These are phyloP conservation scores for Pseudogymnoascus sp. DNA, from an alignment of 2,329 filamentous ascomycete species.

Conservation along the genomic window DNA sequence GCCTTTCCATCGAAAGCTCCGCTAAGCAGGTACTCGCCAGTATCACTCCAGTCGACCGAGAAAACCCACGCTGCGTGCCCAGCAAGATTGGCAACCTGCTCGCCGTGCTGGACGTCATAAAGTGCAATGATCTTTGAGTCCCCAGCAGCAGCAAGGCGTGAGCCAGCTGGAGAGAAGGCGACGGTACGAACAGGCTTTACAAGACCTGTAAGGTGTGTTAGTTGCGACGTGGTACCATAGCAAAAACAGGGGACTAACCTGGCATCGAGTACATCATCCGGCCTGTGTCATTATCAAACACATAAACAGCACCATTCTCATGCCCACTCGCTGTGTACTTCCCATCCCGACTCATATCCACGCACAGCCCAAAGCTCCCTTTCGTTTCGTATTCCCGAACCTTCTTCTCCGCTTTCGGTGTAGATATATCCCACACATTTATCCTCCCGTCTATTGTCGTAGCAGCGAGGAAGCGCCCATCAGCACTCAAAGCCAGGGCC, in stretches of 20 bases:
- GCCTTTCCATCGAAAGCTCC: conserved; percentile 88
- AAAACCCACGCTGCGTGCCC: conserved; percentile 84
- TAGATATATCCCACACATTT: conserved; percentile 68
- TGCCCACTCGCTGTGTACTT: conserved; percentile 85
- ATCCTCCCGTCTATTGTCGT: conserved; percentile 83
- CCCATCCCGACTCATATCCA: conserved; percentile 74
- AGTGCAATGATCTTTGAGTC: conserved; percentile 83
- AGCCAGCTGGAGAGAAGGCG: conserved; percentile 79
- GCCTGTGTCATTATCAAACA: conserved; percentile 89
- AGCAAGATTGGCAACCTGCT: conserved; percentile 78
- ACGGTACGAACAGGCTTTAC: conserved; percentile 80
- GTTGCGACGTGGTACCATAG: background rate
- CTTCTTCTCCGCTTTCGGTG: conserved; percentile 41
- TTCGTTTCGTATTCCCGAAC: conserved; percentile 84
- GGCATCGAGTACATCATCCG: conserved; percentile 79
- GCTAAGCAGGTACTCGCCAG: conserved; percentile 83
- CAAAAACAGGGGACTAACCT: conserved; percentile 40
- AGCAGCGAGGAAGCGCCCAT: conserved; percentile 77
- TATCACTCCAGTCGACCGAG: conserved; percentile 85
- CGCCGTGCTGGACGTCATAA: conserved; percentile 86
- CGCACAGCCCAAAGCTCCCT: conserved; percentile 81
- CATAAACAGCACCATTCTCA: conserved; percentile 83
- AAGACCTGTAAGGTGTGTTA: conserved; percentile 47
- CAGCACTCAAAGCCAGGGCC: conserved; percentile 77
- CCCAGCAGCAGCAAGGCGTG: conserved; percentile 78